Conservation (phyloP, 2,329 filamentous ascomycete genomes). For the Lasiodiplodia sp. region DNA sequence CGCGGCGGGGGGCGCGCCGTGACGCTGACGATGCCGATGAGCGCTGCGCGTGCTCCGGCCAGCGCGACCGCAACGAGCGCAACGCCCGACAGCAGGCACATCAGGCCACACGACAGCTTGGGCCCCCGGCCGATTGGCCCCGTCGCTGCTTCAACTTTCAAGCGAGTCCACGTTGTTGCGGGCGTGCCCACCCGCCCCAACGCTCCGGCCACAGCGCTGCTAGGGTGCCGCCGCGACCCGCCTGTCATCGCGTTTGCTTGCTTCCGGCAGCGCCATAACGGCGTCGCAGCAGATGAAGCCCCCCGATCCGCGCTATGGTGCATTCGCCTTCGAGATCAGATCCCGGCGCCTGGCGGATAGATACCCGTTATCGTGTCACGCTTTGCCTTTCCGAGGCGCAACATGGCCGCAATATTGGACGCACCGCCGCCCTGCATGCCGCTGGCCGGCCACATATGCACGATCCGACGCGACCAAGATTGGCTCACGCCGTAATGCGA, state of each 20-base stretch:
- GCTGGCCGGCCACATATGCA: conserved; percentile 24
- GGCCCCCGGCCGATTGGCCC: conserved; percentile 18
- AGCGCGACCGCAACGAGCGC: neutral
- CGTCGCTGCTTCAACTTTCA: conserved; percentile 25
- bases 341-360: conserved; percentile 35
- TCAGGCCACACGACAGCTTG: conserved; percentile 24
- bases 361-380: conserved; percentile 35
- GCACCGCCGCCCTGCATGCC: conserved; percentile 21
- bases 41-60: conserved; percentile 22
- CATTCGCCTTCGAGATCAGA: conserved; percentile 33
- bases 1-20: conserved; percentile 17
- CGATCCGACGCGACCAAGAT: conserved; percentile 20
- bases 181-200: conserved; percentile 20
- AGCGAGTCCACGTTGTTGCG: conserved; percentile 29
- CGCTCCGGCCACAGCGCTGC: conserved; percentile 16
- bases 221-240: conserved; percentile 14
- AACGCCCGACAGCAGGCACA: conserved; percentile 2
- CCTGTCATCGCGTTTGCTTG: conserved; percentile 22
- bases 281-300: neutral
- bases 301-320: conserved; percentile 25
- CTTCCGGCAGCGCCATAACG: conserved; percentile 19
- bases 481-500: conserved; percentile 12
- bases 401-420: conserved; percentile 24
- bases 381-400: conserved; percentile 13
- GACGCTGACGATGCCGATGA: conserved; percentile 24